Evolutionary conservation across 192 early-diverging fungal species (phyloP), one percentile per base, ranked within the genome.

Genomic region (Gonapodya prolifera): DNA sequence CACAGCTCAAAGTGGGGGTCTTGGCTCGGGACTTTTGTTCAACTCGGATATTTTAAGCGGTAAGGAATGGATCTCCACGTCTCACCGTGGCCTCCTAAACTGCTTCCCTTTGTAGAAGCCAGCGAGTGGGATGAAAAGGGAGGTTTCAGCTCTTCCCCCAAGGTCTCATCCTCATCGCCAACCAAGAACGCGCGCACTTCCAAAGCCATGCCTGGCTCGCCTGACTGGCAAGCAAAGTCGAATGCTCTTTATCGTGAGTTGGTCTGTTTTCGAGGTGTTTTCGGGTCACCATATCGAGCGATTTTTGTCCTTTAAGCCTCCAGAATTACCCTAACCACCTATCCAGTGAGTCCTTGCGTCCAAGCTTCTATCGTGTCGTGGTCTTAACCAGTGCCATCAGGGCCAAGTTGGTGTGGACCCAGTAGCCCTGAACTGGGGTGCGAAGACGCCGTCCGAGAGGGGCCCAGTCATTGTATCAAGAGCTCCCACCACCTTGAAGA

Each of bases 401-500:
- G 85, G 84, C 34, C 87, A 89, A 78, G 85, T 84, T 28, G 87
- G 92, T 70, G 87, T 95, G 75, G 88, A 90, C 2, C 94, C 94
- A 2, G 86, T 94, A 35, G 83, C 89, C 1, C 81, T 98, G 34
- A 82, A 81, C 75, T 96, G 94, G 93, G 94, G 92, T 28, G 90
- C 89, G 31, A n/a, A 85, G 32, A 86, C 91, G 36, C 84, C 94
- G 1, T 79, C 80, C n/a, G 80, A 81, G 34, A 92, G 96, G 76
- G 96, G 96, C 0, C 94, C 96, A n/a, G 86, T 98, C 34, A 85
- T 96, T 31, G 91, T 90, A 2, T 96, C 94, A 34, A 89, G 93
- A 30, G 87, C 91, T 74, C 87, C 91, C 17, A 83, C 85, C 70
- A 91, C 90, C 1, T 87, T 98, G 45, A 90, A 91, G 71, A 83